Evolutionary conservation across 1,284 basidiomycete genomes (phyloP), one percentile per base, ranked within the genome.

Genomic region (Ceratobasidium sp.): DNA sequence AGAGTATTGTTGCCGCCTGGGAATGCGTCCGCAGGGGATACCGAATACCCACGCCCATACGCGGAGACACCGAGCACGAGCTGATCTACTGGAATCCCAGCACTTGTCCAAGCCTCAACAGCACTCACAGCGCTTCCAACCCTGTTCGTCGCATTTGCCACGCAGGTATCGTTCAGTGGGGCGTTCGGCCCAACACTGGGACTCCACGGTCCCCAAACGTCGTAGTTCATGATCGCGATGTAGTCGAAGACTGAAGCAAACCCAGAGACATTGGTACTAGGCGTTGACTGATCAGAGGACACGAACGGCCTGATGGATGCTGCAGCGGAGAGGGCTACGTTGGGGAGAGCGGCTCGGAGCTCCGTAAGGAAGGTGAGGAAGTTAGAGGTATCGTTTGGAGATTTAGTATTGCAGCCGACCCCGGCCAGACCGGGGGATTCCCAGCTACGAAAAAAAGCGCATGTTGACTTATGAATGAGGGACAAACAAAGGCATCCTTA

Each of bases 161-260:
- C 79, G 80, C 87, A 88, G 3, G 82, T 85, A 80, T 87, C 81
- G 5, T 80, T 82, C 39, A 88, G 84, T 3, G 87, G 87, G 1
- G 87, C 86, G 79, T 88, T 88, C 26, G 87, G 84, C 26, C 87
- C 86, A 5, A 87, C 87, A n/a, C 81, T 83, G 2, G 81, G 77
- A 1, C 84, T 84, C 53, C 61, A 79, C 33, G 73, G 49, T 47
- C 86, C 86, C 84, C 85, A 87, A 75, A 87, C 82, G 80, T 87
- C 87, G 80, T 87, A 88, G 82, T 87, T 87, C 87, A 88, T 88
- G 81, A 88, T 84, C 61, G 87, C 81, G 78, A 88, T 85, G 83
- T 85, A 86, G 80, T 88, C 87, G 45, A 88, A 81, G 26, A 87
- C 81, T 13, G 81, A 79, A 0, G 86, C 87, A 77, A 86, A 88